Conservation (phyloP, 306 rosid species). For the Amphicarpaea edgeworthii region DNA sequence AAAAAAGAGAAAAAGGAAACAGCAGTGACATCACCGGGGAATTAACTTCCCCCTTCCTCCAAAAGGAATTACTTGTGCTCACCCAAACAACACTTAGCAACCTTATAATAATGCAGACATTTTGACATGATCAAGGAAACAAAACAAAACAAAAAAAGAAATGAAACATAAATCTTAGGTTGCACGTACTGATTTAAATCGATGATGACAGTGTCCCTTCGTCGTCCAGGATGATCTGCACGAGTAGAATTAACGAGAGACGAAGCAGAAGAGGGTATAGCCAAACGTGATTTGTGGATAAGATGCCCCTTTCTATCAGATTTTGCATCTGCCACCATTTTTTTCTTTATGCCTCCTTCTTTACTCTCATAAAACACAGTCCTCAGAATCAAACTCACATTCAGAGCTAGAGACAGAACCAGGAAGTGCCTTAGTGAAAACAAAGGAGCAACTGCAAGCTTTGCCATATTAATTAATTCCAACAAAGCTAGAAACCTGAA, state of each 20-base stretch:
- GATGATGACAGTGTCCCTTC: conserved; percentile 60
- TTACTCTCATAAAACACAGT: conserved; percentile 42
- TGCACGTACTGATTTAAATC: conserved; percentile 84
- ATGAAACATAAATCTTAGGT: background rate
- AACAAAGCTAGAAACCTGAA: background rate
- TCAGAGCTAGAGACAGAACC: conserved; percentile 74
- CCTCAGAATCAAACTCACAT: conserved; percentile 63
- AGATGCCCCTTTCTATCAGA: conserved; percentile 8
- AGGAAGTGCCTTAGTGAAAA: conserved; percentile 61
- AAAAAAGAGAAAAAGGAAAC: background rate
- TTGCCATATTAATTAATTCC: conserved; percentile 56
- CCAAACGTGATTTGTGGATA: conserved; percentile 47
- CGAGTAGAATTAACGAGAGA: conserved; percentile 34
- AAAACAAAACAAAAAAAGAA: background rate
- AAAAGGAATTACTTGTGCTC: conserved; percentile 7
- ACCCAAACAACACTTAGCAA: conserved; percentile 3
- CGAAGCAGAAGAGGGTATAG: conserved; percentile 43
- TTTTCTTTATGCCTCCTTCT: conserved; percentile 30
- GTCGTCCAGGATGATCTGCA: conserved; percentile 46
- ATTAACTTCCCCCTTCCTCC: conserved; percentile 11
- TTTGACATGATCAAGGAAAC: background rate
- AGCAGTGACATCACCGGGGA: conserved; percentile 40
- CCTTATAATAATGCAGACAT: conserved; percentile 30
- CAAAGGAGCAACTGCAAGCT: conserved; percentile 31
- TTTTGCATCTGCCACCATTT: conserved; percentile 12